Conservation (phyloP, 495 filamentous ascomycete genomes). For the Evernia prunastri region DNA sequence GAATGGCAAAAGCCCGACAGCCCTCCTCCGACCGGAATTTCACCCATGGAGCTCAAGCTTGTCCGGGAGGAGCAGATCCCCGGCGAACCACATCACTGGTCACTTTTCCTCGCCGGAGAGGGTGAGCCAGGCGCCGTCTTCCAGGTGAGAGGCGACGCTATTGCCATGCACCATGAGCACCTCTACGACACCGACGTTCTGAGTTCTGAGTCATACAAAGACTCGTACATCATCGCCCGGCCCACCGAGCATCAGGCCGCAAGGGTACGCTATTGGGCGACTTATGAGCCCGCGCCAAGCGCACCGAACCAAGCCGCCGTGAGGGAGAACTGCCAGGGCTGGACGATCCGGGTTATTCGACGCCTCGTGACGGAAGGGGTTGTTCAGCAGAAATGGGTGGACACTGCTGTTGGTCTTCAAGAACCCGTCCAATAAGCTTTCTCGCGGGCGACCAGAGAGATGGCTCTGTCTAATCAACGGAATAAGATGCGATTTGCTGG, state of each 20-base stretch:
- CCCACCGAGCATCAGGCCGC: conserved; percentile 7
- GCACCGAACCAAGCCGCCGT: conserved; percentile 5
- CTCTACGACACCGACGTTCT: neutral
- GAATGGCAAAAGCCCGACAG: neutral
- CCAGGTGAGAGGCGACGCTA: conserved; percentile 6
- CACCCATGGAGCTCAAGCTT: neutral
- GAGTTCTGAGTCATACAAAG: neutral
- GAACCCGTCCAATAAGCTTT: too few relatives aligned
- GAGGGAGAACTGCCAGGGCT: neutral
- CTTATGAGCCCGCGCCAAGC: conserved; percentile 1
- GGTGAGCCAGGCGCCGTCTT: conserved; percentile 2
- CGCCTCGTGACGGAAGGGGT: conserved; percentile 1
- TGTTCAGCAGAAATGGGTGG: conserved; percentile 1
- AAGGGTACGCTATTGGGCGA: conserved; percentile 4
- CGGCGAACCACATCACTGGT: conserved; percentile 7
- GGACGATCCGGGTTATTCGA: neutral
- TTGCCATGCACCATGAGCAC: conserved; percentile 3
- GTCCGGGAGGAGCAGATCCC: neutral
- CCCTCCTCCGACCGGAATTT: neutral
- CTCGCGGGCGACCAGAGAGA: too few relatives aligned
- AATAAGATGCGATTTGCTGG: too few relatives aligned
- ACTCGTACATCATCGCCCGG: conserved; percentile 7
- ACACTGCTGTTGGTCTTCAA: neutral
- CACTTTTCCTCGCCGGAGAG: conserved; percentile 1
- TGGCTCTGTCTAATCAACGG: too few relatives aligned